Evolutionary conservation across 345 rosid species (phyloP).

Genomic region (Populus nigra): DNA sequence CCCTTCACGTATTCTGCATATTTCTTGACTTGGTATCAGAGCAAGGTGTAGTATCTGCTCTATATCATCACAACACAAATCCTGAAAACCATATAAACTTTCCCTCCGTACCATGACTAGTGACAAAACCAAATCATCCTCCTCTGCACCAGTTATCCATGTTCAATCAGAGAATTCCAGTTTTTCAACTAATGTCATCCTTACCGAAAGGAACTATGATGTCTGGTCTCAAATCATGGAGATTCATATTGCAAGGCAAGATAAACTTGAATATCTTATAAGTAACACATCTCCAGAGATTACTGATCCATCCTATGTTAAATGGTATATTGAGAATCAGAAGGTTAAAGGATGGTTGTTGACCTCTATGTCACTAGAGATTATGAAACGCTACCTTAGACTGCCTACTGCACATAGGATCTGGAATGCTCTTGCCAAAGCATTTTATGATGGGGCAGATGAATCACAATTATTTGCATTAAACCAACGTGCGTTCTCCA

Average conservation of each 20-base stretch:
- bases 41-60: background rate
- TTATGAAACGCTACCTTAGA: background rate
- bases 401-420: background rate
- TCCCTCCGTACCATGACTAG: background rate
- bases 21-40: background rate
- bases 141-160: background rate
- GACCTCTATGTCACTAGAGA: background rate
- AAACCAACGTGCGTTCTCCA: background rate
- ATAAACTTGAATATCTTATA: background rate
- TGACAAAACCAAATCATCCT: background rate
- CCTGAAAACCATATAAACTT: too few species aligned
- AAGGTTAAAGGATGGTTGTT: background rate
- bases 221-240: background rate
- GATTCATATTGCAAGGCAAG: background rate
- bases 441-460: slow-evolving; percentile 1
- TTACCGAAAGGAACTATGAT: slow-evolving; percentile 7
- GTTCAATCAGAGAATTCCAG: too few species aligned
- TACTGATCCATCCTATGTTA: background rate
- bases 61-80: background rate
- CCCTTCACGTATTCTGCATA: background rate
- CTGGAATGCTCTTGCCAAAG: background rate
- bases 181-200: background rate
- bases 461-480: background rate
- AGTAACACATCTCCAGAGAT: background rate
- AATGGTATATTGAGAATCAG: slow-evolving; percentile 7